These are phyloP conservation scores for Botrytis tulipae DNA, from an alignment of 2,329 filamentous ascomycete species.

Conservation along the genomic window DNA sequence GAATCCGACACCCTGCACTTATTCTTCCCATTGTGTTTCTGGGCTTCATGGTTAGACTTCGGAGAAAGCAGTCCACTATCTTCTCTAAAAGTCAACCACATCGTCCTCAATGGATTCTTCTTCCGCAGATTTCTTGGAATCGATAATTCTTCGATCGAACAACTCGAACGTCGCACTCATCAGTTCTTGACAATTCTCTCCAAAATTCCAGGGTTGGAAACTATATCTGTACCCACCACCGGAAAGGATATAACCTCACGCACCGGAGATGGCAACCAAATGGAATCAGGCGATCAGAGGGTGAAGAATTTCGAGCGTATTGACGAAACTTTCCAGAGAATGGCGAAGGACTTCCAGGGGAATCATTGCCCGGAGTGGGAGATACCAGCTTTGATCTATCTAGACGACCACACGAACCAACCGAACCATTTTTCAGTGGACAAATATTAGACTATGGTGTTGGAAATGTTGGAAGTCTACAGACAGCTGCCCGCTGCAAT, in stretches of 20 bases:
- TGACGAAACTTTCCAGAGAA: not conserved
- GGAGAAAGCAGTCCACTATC: not conserved
- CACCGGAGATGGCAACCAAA: not conserved
- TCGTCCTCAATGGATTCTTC: not conserved
- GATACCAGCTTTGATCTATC: not conserved
- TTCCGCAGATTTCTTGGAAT: not conserved
- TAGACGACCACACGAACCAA: not conserved
- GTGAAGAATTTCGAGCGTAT: not conserved
- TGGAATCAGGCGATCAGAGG: not conserved
- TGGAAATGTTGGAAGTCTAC: not conserved
- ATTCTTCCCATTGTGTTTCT: not conserved
- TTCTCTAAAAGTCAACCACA: not conserved
- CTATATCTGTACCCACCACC: not conserved
- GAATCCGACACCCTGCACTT: not conserved
- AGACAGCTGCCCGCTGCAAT: not conserved
- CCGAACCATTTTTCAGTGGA: not conserved
- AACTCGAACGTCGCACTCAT: not conserved
- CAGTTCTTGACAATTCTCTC: not conserved
- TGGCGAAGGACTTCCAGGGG: not conserved
- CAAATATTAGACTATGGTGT: not conserved
- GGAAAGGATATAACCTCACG: not conserved
- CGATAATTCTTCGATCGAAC: not conserved
- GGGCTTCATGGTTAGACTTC: not conserved
- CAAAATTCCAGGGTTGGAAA: not conserved
- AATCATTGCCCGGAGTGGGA: not conserved